Evolutionary conservation across 306 rosid genomes (phyloP).

Genomic region (Medicago lupulina): DNA sequence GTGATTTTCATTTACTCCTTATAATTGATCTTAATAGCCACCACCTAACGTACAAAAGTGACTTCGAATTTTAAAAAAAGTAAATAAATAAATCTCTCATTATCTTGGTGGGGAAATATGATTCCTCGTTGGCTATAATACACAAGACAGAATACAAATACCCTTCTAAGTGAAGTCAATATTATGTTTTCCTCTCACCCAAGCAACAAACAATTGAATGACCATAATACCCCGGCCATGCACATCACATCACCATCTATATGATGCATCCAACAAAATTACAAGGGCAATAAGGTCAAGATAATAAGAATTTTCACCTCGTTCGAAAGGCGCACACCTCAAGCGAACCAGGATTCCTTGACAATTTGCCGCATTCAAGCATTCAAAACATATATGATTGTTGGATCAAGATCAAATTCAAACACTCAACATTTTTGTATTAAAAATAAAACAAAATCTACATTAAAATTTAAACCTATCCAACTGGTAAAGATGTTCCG

Average conservation of each 20-base stretch:
- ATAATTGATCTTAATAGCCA: conserved; percentile 34
- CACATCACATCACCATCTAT: not conserved
- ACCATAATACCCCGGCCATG: conserved; percentile 46
- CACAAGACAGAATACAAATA: conserved; percentile 24
- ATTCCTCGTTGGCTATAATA: not conserved
- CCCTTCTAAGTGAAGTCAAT: conserved; percentile 58
- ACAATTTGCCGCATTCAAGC: no score
- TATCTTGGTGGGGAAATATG: not conserved
- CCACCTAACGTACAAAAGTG: conserved; percentile 51
- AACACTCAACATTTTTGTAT: no score
- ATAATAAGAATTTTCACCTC: not conserved
- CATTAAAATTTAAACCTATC: no score
- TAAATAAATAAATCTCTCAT: conserved; percentile 28
- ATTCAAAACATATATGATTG: no score
- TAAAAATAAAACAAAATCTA: no score
- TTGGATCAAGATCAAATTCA: no score
- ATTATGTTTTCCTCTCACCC: conserved; percentile 39
- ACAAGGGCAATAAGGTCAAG: conserved; percentile 28
- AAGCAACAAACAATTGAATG: conserved; percentile 31
- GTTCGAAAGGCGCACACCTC: conserved; percentile 13
- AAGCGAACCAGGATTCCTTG: conserved; percentile 8
- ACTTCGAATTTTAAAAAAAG: conserved; percentile 4
- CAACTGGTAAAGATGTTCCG: no score
- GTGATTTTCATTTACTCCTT: conserved; percentile 69
- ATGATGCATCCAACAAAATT: not conserved